These are phyloP conservation scores for Coelastrella sp. DNA, from an alignment of 139 green algal genomes.

Conservation along the genomic window DNA sequence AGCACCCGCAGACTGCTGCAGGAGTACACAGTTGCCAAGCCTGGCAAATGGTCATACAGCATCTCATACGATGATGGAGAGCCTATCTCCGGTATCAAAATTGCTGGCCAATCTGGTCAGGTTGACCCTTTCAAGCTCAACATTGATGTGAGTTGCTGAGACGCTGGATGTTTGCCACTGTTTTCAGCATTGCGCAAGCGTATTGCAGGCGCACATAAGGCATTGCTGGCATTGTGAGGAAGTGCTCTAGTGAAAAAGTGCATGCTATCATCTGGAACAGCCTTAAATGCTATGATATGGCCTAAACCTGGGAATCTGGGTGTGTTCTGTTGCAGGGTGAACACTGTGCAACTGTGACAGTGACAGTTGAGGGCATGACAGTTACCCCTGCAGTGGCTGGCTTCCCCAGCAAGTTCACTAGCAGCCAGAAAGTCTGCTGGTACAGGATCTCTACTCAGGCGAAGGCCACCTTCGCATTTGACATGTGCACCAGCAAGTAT, in stretches of 20 bases:
- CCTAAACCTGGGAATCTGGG: not conserved
- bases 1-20: not conserved
- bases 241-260: too few relatives aligned
- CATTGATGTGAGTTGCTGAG: constrained; percentile 31
- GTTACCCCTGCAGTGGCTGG: not conserved
- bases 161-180: not conserved
- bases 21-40: not conserved
- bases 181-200: too few relatives aligned
- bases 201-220: too few relatives aligned
- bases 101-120: constrained; percentile 34
- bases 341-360: constrained; percentile 18
- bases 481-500: constrained; percentile 42
- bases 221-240: too few relatives aligned
- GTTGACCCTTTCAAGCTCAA: constrained; percentile 16
- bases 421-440: constrained; percentile 21
- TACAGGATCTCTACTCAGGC: constrained; percentile 19
- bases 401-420: not conserved
- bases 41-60: constrained; percentile 29
- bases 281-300: not conserved
- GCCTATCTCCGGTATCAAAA: not conserved
- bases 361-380: constrained; percentile 17
- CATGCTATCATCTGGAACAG: too few relatives aligned
- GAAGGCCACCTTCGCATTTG: constrained; percentile 27
- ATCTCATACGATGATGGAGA: constrained; percentile 9
- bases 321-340: constrained; percentile 21